These are phyloP conservation scores for Hanseniaspora lindneri DNA, from an alignment of 805 yeast genomes.

Conservation along the genomic window DNA sequence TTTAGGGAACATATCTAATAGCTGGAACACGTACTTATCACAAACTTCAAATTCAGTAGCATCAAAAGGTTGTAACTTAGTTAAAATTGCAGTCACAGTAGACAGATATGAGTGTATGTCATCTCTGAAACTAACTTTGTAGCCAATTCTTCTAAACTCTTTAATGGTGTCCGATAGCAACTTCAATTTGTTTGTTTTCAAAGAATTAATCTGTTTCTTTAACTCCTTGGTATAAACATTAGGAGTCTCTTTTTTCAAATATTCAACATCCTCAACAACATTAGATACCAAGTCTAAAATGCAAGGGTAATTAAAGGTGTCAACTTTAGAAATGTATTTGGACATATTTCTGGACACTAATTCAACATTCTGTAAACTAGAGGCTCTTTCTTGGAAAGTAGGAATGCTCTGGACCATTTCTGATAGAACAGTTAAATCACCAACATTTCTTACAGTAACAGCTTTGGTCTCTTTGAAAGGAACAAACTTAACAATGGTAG, in stretches of 20 bases:
- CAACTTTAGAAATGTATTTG: slow-evolving; percentile 32
- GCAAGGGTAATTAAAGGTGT: slow-evolving; percentile 34
- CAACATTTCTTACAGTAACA: slow-evolving; percentile 12
- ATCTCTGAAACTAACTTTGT: slow-evolving; percentile 51
- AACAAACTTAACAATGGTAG: not conserved
- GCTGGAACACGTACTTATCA: slow-evolving; percentile 46
- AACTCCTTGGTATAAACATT: slow-evolving; percentile 53
- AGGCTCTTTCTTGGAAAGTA: slow-evolving; percentile 45
- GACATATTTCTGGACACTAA: slow-evolving; percentile 47
- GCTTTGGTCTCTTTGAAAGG: slow-evolving; percentile 16
- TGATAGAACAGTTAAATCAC: slow-evolving; percentile 17
- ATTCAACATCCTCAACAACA: slow-evolving; percentile 44
- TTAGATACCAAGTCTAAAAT: slow-evolving; percentile 46
- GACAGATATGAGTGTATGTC: slow-evolving; percentile 54
- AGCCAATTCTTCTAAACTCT: slow-evolving; percentile 65
- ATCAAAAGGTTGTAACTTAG: slow-evolving; percentile 39
- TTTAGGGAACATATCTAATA: slow-evolving; percentile 71
- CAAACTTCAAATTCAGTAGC: slow-evolving; percentile 35
- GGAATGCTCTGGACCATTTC: slow-evolving; percentile 30
- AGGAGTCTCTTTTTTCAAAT: slow-evolving; percentile 70
- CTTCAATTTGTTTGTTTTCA: slow-evolving; percentile 72
- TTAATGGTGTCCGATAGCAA: slow-evolving; percentile 64
- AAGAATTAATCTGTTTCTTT: slow-evolving; percentile 55
- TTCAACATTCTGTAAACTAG: slow-evolving; percentile 40
- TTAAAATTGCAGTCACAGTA: slow-evolving; percentile 50